Evolutionary conservation across 2,329 filamentous ascomycete species (phyloP).

Genomic region (Alternaria viburni): DNA sequence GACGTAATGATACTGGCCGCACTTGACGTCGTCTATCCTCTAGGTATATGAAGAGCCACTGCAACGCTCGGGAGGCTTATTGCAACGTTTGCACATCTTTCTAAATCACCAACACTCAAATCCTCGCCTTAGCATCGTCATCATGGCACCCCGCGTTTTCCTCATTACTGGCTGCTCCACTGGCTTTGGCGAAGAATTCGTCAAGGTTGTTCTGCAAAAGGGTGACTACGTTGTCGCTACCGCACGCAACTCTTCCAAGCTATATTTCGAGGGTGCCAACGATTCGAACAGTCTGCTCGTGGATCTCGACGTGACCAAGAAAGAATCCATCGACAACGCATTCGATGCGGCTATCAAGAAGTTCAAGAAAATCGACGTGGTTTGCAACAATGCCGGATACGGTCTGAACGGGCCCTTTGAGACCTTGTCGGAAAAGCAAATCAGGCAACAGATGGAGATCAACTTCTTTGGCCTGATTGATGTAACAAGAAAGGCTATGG

Average conservation of each 20-base stretch:
- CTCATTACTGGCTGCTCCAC: conserved; percentile 56
- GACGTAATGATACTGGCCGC: background rate
- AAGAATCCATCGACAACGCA: conserved; percentile 53
- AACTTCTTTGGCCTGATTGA: conserved; percentile 66
- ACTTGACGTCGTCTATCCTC: background rate
- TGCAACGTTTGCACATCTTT: background rate
- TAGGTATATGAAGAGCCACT: background rate
- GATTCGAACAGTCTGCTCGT: conserved; percentile 58
- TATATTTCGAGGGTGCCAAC: conserved; percentile 48
- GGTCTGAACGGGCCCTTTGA: conserved; percentile 62
- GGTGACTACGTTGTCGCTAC: conserved; percentile 56
- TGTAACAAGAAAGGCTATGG: conserved; percentile 57
- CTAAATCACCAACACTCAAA: too few species aligned
- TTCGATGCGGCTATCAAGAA: conserved; percentile 54
- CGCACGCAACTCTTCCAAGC: conserved; percentile 53
- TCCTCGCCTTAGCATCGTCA: background rate
- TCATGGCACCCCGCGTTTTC: conserved; percentile 54
- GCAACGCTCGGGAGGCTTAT: background rate
- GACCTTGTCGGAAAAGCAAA: conserved; percentile 56
- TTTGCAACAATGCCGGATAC: conserved; percentile 68
- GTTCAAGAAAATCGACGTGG: conserved; percentile 64
- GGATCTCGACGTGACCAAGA: conserved; percentile 61
- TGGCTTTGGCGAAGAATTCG: conserved; percentile 55
- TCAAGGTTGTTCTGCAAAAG: conserved; percentile 51
- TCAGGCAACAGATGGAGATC: conserved; percentile 62